A percentile compares a stretch with the other conserved stretches of the same genome.
Conservation (phyloP, 768 basidiomycete genomes). For the Collybia nuda region DNA sequence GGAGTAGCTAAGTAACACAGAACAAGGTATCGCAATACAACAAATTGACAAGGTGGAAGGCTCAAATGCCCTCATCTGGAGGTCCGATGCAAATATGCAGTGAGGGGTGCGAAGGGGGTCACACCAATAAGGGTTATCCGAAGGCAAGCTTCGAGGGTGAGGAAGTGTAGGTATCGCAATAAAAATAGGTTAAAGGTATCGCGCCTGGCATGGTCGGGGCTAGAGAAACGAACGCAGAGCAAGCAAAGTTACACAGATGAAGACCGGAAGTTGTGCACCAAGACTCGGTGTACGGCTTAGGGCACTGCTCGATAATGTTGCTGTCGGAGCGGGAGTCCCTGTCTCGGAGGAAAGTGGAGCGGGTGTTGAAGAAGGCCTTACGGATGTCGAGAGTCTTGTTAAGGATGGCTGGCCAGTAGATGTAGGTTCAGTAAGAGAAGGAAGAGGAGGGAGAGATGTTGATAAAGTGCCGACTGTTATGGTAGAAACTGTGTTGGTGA, state of each 20-base stretch:
- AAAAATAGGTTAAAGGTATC: conserved; percentile 17
- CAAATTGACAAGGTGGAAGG: no score
- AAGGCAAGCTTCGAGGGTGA: no score
- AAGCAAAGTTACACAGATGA: conserved; percentile 4
- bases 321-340: conserved; percentile 4
- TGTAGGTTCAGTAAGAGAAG: conserved; percentile 1
- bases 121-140: no score
- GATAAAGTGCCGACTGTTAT: conserved; percentile 36
- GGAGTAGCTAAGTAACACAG: no score
- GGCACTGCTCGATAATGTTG: conserved; percentile 4
- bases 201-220: neutral
- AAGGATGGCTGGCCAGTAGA: conserved; percentile 5
- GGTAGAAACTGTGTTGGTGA: conserved; percentile 29
- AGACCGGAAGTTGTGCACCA: neutral
- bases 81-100: no score
- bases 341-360: conserved; percentile 5
- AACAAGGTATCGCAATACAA: no score
- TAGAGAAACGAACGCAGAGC: neutral
- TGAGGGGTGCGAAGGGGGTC: no score
- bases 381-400: conserved; percentile 17
- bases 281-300: conserved; percentile 3
- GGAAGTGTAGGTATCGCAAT: conserved; percentile 20
- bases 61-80: no score
- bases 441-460: conserved; percentile 18
- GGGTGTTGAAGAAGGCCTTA: conserved; percentile 5